Evolutionary conservation across 352 stramenopile species (phyloP), one percentile per base, ranked within the genome.

Genomic region (Phytophthora citrophthora): DNA sequence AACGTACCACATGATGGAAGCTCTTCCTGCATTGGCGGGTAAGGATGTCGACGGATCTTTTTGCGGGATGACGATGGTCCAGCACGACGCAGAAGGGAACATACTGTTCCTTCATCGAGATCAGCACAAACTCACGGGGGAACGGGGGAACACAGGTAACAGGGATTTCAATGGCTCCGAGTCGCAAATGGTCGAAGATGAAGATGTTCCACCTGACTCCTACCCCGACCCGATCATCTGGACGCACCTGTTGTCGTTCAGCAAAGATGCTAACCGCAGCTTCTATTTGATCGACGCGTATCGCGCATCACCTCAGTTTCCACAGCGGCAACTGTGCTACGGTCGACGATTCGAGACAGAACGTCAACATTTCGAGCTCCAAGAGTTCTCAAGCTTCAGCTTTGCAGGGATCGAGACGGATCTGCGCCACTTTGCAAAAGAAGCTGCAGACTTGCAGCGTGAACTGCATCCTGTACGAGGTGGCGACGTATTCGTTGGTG

Each of bases 221-320:
- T 54, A 44, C 24, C 49, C 49, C 7, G 49, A 60, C 41, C 41
- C 49, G 18, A 23, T 34, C 16, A 60, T 60, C 23, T 81, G 75
- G 72, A 75, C 68, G 10, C 64, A 74, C 44, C n/a, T 83, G 44
- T 47, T 79, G 24, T 55, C 47, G 2, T 83, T 79, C 34, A 20
- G 31, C 11, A 66, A 60, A 8, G 34, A 24, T 5, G 36, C 41
- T 0, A 16, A 12, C 7, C 34, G n/a, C 9, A 45, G 36, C 31
- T 7, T 45, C 11, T 66, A 60, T 31, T n/a, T 20, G 3, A 26
- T 64, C 11, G 4, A 24, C 4, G 27, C 26, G 10, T 10, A 59
- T 9, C 11, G 26, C 9, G 65, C 34, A 43, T 2, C 23, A 39
- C 12, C 39, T 18, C 12, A 11, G n/a, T 44, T 48, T 50, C 32